Base-by-base conservation (phyloP, 2,329 filamentous ascomycete genomes). In the Stachybotrys chlorohalonatus region DNA sequence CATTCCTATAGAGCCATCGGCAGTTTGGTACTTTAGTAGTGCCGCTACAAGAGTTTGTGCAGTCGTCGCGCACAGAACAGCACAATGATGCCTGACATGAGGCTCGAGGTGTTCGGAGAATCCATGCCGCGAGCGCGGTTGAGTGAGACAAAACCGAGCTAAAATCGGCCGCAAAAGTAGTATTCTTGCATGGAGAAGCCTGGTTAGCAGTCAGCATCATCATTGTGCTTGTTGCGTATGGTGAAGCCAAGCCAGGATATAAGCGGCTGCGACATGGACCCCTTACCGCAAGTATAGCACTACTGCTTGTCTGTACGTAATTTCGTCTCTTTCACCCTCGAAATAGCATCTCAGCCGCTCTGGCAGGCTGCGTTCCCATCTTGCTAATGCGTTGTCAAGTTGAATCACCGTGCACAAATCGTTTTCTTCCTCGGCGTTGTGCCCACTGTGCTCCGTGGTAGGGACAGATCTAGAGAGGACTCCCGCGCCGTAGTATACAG, bases 271-370 rank as follows among this genome's bases (percentile, higher is more conserved):
- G n/a, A n/a, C n/a, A n/a, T n/a, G n/a, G n/a, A n/a, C n/a, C n/a
- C n/a, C n/a, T n/a, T 57, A 69, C 67, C 68, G 61, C 53, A 71
- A 64, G 1, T 64, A 62, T 7, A 72, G 60, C 9, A 72, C 68
- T 0, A 71, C 63, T 3, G 63, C 60, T 49, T 71, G 69, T 1
- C 68, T 60, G 2, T 62, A 56, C 1, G 60, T 58, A n/a, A 68
- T 62, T 5, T 67, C 62, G 31, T 65, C 61, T 11, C 11, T 56
- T n/a, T 32, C 47, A 2, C 57, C 59, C 30, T 47, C 49, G 17
- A 45, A 51, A 30, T 47, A 59, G 59, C 59, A 66, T 51, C 53
- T 60, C 0, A 70, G 49, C 17, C 63, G 62, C 1, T 53, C 52
- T 0, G 70, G 66, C 0, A 71, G 56, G 6, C 56, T 60, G 1